These are phyloP conservation scores for Eucalyptus brandiana DNA, from an alignment of 345 rosid species.

Conservation along the genomic window DNA sequence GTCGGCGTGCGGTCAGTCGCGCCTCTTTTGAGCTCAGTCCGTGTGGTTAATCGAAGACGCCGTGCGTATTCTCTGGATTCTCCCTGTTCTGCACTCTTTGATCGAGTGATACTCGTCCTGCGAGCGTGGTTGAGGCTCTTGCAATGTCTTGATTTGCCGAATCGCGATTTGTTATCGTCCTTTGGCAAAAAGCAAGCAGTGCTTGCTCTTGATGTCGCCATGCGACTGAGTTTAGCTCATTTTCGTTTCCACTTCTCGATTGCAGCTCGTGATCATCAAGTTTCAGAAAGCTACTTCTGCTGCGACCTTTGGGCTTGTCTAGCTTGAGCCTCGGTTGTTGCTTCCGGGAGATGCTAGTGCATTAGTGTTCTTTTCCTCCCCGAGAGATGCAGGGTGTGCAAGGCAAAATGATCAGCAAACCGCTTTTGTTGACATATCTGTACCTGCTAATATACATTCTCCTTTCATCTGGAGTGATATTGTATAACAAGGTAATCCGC, in stretches of 20 bases:
- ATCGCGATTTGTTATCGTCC: background rate
- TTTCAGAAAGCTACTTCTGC: background rate
- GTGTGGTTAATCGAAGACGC: background rate
- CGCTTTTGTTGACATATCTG: conserved; percentile 70
- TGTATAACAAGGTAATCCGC: conserved; percentile 78
- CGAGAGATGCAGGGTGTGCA: background rate
- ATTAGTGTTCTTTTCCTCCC: background rate
- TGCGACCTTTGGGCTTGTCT: background rate
- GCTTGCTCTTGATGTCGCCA: background rate
- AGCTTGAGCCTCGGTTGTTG: background rate
- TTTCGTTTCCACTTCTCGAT: background rate
- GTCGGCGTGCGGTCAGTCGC: background rate
- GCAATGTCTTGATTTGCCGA: background rate
- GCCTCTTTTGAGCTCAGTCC: background rate
- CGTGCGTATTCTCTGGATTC: background rate
- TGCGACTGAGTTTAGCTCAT: background rate
- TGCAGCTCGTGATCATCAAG: background rate
- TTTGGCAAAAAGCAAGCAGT: background rate
- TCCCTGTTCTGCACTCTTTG: background rate
- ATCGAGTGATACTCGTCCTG: background rate
- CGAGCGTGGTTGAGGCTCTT: background rate
- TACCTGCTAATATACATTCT: conserved; percentile 75
- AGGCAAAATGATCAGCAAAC: conserved; percentile 56
- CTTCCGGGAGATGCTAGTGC: background rate
- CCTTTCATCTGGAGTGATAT: conserved; percentile 86